Evolutionary conservation across 305 asterid genomes (phyloP), one percentile per base, ranked within the genome.

Genomic region (Solanum hybrid): DNA sequence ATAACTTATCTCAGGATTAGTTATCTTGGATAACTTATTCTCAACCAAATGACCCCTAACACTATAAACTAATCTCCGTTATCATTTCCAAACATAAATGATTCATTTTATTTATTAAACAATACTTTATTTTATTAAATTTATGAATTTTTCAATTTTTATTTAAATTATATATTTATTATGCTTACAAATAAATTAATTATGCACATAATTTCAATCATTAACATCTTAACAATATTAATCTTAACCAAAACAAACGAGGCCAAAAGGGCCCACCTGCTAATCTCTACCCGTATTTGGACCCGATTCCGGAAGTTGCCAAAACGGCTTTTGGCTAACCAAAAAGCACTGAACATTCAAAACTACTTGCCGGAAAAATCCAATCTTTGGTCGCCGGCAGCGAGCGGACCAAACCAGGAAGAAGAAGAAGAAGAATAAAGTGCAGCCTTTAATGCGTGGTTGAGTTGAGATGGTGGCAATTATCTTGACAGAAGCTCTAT

Each of bases 381-480:
- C 73, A 5, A 83, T 45, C 73, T 41, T 83, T 82, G 57, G 34
- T 82, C 37, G 10, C 72, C 72, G 36, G 87, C 72, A 15, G 24
- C 72, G 10, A 27, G 29, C 32, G 9, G 72, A 84, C 41, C 39
- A 17, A 84, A 29, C 75, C 6, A 36, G 24, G 34, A 86, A 32
- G 33, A 65, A 41, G 79, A 86, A 82, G 51, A 37, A 15, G 38
- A 57, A 57, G 24, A 57, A 24, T 10, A 31, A 41, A 15, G 22
- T 75, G 68, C 9, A 20, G 4, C 89, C n/a, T 39, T 5, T 88
- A 37, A 88, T 75, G 89, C 51, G 37, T 75, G 2, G 29, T 83
- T 83, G 73, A 72, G 73, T 29, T 72, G 39, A 72, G 39, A 77
- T 88, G 89, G 68, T 77, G 31, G 85, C 85, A 29, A 88, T 88